phyloP scores from a whole-genome alignment of 2,329 filamentous ascomycete genomes.

The Pseudogymnoascus sp. region DNA sequence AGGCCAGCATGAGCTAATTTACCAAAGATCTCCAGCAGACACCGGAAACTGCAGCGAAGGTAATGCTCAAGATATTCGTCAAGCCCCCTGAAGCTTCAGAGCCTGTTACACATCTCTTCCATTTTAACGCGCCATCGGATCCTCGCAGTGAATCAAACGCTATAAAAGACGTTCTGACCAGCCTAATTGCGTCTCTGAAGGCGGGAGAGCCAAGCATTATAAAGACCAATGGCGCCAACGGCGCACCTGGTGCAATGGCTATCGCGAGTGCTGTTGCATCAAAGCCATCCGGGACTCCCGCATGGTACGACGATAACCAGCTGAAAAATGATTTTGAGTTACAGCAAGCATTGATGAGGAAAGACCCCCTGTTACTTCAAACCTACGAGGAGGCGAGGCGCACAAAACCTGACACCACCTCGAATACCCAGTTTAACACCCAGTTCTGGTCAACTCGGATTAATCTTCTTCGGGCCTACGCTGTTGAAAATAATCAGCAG shows the following conservation, averaged over 20 bases:
- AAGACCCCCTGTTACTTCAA: conserved; percentile 64
- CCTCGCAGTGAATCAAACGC: conserved; percentile 77
- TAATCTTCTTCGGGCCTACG: conserved; percentile 78
- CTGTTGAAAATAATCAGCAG: conserved; percentile 78
- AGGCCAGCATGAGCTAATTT: conserved; percentile 15
- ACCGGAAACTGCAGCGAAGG: conserved; percentile 76
- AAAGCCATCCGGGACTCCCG: conserved; percentile 37
- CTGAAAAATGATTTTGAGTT: conserved; percentile 72
- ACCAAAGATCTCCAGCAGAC: conserved; percentile 82
- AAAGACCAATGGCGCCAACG: conserved; percentile 34
- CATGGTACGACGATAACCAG: conserved; percentile 71
- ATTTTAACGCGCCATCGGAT: conserved; percentile 70
- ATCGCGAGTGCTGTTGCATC: conserved; percentile 62
- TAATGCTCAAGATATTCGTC: conserved; percentile 87
- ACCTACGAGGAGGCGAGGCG: conserved; percentile 80
- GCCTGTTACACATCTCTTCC: conserved; percentile 70
- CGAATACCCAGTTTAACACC: conserved; percentile 70
- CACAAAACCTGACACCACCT: conserved; percentile 77
- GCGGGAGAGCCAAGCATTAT: conserved; percentile 43
- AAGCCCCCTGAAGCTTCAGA: conserved; percentile 52
- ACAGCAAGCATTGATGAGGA: conserved; percentile 80
- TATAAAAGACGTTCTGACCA: conserved; percentile 74
- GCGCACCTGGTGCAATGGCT: conserved; percentile 62
- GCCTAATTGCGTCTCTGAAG: conserved; percentile 64
- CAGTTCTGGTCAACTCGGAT: conserved; percentile 94